These are phyloP conservation scores for Phytophthora niederhauseri DNA, from an alignment of 352 stramenopile genomes.

Conservation along the genomic window DNA sequence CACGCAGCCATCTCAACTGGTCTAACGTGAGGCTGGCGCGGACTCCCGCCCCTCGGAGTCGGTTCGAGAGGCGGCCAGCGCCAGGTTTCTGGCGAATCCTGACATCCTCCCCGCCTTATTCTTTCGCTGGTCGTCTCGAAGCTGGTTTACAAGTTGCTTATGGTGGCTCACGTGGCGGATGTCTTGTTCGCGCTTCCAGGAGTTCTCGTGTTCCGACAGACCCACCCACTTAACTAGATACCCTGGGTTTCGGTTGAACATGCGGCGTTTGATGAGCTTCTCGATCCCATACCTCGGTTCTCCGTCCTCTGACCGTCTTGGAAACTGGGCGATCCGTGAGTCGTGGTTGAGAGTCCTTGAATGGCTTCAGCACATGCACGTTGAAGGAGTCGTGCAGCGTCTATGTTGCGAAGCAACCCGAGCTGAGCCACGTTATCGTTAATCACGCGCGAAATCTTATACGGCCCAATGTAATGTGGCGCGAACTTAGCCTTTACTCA, in stretches of 20 bases:
- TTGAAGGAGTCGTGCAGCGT: not conserved
- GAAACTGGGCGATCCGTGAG: not conserved
- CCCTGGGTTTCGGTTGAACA: not conserved
- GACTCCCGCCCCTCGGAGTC: not conserved
- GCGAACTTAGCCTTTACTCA: not conserved
- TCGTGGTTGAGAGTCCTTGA: not conserved
- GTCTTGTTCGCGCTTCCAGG: not conserved
- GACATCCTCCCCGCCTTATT: not conserved
- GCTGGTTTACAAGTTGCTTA: not conserved
- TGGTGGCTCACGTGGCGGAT: not conserved
- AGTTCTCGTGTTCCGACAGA: not conserved
- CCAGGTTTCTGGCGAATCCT: not conserved
- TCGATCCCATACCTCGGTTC: too few relatives aligned
- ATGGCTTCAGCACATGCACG: not conserved
- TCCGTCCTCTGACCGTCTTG: not conserved
- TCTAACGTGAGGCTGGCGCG: not conserved
- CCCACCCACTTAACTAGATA: not conserved
- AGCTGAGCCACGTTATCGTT: slow-evolving; percentile 1
- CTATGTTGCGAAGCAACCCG: not conserved
- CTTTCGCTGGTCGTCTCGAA: not conserved
- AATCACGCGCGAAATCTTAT: not conserved
- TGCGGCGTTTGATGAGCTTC: not conserved
- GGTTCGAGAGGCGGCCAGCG: not conserved
- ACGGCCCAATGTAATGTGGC: not conserved
- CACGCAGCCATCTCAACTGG: too few relatives aligned